Evolutionary conservation across 2,329 filamentous ascomycete genomes (phyloP), one percentile per base, ranked within the genome.

Genomic region (Trichoderma simmonsii): DNA sequence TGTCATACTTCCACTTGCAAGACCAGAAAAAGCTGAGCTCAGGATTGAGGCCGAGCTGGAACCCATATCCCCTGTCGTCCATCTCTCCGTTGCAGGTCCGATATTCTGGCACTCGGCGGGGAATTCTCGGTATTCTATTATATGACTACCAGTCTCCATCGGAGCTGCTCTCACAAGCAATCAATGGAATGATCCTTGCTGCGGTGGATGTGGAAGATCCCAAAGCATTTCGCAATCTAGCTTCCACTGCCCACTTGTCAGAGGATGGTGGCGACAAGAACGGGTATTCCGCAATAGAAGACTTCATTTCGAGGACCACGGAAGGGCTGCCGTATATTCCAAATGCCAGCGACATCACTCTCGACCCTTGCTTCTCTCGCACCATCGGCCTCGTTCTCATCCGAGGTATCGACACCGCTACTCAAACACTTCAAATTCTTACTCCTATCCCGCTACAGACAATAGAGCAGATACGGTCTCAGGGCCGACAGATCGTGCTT

Each of bases 1-100:
- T 94, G 86, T 91, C 92, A 0, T 95, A 95, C 76, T 93, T 95
- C 77, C 93, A 95, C 77, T 75, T 83, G 11, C 73, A 51, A 69
- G 32, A 61, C 65, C 74, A 56, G 36, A 73, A 74, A 68, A 39
- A 68, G 4, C 28, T 60, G 18, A 68, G 72, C 8, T 6, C 30
- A 12, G n/a, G 24, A 1, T 8, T 63, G 3, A 74, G 73, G 6
- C 63, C 80, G 24, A 79, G 78, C 59, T 93, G 90, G 87, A 82
- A 86, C 66, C 73, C 84, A 0, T 83, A 81, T 0, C 87, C 91
- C 0, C 80, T 95, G 9, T 88, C 88, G 1, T 81, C 83, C 0
- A 76, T 86, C 8, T 79, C 85, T 0, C 92, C 92, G 0, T 90
- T 89, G 85, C 81, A 88, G 48, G 88, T 94, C 28, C 82, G 80